These are phyloP conservation scores for Penicillium subrubescens DNA, from an alignment of 495 filamentous ascomycete species.

Conservation along the genomic window DNA sequence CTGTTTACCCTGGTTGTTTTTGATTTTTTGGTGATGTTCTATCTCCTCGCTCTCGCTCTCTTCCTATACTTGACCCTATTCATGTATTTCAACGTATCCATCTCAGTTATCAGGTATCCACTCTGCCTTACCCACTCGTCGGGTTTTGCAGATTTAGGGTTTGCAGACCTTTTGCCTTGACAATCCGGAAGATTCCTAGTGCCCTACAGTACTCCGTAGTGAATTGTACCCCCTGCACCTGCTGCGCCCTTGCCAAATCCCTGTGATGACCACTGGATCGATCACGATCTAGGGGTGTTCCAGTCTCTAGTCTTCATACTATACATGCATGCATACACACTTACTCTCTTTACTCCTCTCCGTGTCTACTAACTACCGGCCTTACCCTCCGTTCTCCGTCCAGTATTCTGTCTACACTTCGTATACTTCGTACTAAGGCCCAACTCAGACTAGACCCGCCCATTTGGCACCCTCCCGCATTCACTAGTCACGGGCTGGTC, in stretches of 20 bases:
- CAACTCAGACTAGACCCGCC: background rate
- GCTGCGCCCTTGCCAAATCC: background rate
- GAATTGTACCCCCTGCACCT: background rate
- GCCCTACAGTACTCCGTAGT: too few species aligned
- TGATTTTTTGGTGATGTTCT: background rate
- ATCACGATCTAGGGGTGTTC: background rate
- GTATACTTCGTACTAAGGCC: background rate
- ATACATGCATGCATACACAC: too few species aligned
- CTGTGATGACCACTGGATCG: background rate
- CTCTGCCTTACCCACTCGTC: background rate
- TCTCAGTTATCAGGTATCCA: background rate
- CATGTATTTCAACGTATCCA: too few species aligned
- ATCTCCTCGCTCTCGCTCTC: background rate
- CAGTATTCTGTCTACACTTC: background rate
- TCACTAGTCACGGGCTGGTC: background rate
- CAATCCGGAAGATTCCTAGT: background rate
- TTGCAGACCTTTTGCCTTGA: background rate
- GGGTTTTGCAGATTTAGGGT: conserved; percentile 2
- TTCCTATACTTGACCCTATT: background rate
- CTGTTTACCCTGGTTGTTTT: background rate
- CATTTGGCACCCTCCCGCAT: conserved; percentile 2
- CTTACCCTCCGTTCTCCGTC: too few species aligned
- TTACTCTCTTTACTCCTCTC: too few species aligned
- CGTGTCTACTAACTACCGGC: too few species aligned
- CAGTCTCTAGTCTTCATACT: background rate